phyloP scores from a whole-genome alignment of 2,329 filamentous ascomycete genomes.

The Apiospora marii region DNA sequence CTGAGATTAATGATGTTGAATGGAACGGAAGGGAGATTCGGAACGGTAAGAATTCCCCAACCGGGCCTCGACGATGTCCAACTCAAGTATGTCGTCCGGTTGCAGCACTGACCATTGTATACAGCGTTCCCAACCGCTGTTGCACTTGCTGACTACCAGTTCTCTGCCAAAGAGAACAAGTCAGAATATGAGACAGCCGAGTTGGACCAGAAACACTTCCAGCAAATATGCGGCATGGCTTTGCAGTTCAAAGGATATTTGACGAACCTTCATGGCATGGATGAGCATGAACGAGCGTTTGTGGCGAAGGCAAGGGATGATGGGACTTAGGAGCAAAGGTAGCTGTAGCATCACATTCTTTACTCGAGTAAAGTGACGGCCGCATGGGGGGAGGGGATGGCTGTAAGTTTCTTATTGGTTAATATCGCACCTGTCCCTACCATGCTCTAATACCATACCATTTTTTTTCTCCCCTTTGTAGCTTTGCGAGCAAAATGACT shows the following conservation, averaged over 20 bases:
- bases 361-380: no score
- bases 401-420: no score
- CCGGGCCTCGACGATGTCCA: no score
- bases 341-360: no score
- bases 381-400: no score
- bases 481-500: no score
- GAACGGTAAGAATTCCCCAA: not conserved
- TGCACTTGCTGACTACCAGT: constrained; percentile 18
- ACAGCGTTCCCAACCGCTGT: constrained; percentile 23
- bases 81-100: no score
- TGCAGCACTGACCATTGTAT: no score
- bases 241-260: constrained; percentile 26
- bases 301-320: not conserved
- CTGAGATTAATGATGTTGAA: not conserved
- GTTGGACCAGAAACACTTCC: constrained; percentile 18
- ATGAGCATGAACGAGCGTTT: constrained; percentile 1
- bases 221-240: constrained; percentile 26
- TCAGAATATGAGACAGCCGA: not conserved
- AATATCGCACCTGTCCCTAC: no score
- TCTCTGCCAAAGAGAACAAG: constrained; percentile 11
- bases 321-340: not conserved
- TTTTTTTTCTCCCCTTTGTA: no score
- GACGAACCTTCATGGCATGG: constrained; percentile 1
- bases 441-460: no score
- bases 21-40: not conserved